Evolutionary conservation across 768 basidiomycete species (phyloP).

Genomic region (Tylopilus plumbeoviolaceoides): DNA sequence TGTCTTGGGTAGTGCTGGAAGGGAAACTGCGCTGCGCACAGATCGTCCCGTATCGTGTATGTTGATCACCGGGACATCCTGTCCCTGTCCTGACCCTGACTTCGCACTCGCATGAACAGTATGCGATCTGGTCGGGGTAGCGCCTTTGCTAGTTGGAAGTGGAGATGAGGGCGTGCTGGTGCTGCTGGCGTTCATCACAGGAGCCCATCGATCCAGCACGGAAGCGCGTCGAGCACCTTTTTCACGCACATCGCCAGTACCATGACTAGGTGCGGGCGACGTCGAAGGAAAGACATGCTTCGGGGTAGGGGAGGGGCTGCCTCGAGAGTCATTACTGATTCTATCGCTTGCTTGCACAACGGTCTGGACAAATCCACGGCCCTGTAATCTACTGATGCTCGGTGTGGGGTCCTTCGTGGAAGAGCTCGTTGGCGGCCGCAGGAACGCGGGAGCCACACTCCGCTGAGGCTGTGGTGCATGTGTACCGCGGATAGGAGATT

Average conservation of each 20-base stretch:
- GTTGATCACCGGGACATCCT: slow-evolving; percentile 23
- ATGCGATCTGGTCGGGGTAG: slow-evolving; percentile 38
- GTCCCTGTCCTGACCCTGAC: slow-evolving; percentile 18
- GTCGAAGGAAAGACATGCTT: slow-evolving; percentile 27
- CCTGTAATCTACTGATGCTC: slow-evolving; percentile 76
- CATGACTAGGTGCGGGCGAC: slow-evolving; percentile 31
- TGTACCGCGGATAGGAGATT: slow-evolving; percentile 40
- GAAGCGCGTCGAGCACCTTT: slow-evolving; percentile 34
- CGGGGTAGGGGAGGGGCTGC: slow-evolving; percentile 28
- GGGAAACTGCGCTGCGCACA: slow-evolving; percentile 40
- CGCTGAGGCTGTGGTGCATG: slow-evolving; percentile 38
- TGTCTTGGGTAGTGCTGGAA: slow-evolving; percentile 33
- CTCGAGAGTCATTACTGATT: slow-evolving; percentile 36
- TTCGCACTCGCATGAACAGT: slow-evolving; percentile 33
- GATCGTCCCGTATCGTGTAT: slow-evolving; percentile 32
- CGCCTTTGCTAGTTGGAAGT: slow-evolving; percentile 34
- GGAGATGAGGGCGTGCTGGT: slow-evolving; percentile 35
- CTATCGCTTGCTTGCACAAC: slow-evolving; percentile 69
- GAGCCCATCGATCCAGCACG: slow-evolving; percentile 73
- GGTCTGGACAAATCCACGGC: slow-evolving; percentile 82
- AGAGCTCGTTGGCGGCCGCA: slow-evolving; percentile 39
- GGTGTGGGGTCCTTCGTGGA: slow-evolving; percentile 71
- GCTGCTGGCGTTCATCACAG: slow-evolving; percentile 28
- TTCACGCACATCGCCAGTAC: slow-evolving; percentile 37
- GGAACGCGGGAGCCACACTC: slow-evolving; percentile 54